A percentile compares a stretch with the other conserved stretches of the same genome.
These are phyloP conservation scores for Soucietia sequanensis DNA, from an alignment of 805 yeast species.

Conservation along the genomic window DNA sequence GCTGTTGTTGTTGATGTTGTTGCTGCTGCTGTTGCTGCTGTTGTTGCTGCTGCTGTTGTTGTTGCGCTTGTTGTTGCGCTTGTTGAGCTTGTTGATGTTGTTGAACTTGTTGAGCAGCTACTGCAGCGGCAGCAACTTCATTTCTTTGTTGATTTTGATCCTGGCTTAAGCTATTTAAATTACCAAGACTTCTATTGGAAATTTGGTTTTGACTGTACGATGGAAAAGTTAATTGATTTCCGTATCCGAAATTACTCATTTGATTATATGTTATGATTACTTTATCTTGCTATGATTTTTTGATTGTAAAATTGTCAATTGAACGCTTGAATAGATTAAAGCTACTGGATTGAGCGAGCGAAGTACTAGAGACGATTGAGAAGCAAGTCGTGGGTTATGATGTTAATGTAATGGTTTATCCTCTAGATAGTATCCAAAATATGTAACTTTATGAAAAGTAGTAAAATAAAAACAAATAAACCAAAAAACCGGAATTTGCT, in stretches of 20 bases:
- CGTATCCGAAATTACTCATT: slow-evolving; percentile 4
- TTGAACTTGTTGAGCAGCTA: slow-evolving; percentile 5
- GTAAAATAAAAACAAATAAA: too few relatives aligned
- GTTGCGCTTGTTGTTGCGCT: slow-evolving; percentile 9
- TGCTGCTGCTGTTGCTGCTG: slow-evolving; percentile 7
- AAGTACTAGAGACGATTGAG: too few relatives aligned
- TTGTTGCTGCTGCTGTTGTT: slow-evolving; percentile 7
- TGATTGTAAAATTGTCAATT: too few relatives aligned
- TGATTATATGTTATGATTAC: too few relatives aligned
- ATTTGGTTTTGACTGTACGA: slow-evolving; percentile 18
- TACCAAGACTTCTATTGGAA: slow-evolving; percentile 11
- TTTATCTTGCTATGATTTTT: too few relatives aligned
- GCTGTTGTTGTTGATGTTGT: slow-evolving; percentile 6
- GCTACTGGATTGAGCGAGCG: too few relatives aligned
- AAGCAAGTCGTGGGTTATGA: too few relatives aligned
- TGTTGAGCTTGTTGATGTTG: slow-evolving; percentile 10
- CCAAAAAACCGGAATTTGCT: too few relatives aligned
- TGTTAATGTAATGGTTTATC: too few relatives aligned
- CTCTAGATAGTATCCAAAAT: too few relatives aligned
- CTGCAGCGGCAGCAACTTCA: slow-evolving; percentile 11
- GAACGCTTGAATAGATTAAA: too few relatives aligned
- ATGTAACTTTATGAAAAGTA: too few relatives aligned
- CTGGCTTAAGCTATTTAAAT: slow-evolving; percentile 5
- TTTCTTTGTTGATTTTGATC: not conserved
- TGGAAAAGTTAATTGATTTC: slow-evolving; percentile 21